Evolutionary conservation across 2,329 filamentous ascomycete genomes (phyloP).

Genomic region (Aspergillus transmontanensis): DNA sequence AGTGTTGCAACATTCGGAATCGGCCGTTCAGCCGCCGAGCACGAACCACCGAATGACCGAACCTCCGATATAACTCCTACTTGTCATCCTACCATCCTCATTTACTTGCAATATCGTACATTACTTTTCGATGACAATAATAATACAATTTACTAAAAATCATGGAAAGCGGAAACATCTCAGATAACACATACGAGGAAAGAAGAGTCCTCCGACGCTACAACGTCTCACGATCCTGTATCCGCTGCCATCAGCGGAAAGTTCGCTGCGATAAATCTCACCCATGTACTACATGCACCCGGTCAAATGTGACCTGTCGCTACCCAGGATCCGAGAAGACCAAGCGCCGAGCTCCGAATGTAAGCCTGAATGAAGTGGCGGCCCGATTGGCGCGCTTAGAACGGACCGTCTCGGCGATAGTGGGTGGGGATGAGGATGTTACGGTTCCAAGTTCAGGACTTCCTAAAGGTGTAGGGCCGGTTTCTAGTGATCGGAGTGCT

Average conservation of each 20-base stretch:
- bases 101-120: too few relatives aligned
- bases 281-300: constrained; percentile 28
- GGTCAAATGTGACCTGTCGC: constrained; percentile 22
- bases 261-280: constrained; percentile 28
- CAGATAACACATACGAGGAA: neutral
- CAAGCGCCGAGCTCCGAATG: constrained; percentile 25
- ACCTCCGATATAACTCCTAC: neutral
- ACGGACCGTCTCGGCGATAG: constrained; percentile 18
- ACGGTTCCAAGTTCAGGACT: neutral
- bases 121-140: too few relatives aligned
- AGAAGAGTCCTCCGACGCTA: constrained; percentile 20
- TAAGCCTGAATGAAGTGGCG: constrained; percentile 21
- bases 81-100: neutral
- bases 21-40: neutral
- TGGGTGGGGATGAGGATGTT: neutral
- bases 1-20: too few relatives aligned
- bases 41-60: neutral
- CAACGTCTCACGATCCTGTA: constrained; percentile 31
- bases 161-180: neutral
- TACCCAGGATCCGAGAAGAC: constrained; percentile 26
- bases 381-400: constrained; percentile 27
- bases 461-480: neutral
- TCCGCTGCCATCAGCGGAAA: constrained; percentile 34
- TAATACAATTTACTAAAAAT: accelerated
- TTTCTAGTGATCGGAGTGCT: neutral